Evolutionary conservation across 176 grass and related monocot species (phyloP), one percentile per base, ranked within the genome.

Genomic region (Zoysia japonica): DNA sequence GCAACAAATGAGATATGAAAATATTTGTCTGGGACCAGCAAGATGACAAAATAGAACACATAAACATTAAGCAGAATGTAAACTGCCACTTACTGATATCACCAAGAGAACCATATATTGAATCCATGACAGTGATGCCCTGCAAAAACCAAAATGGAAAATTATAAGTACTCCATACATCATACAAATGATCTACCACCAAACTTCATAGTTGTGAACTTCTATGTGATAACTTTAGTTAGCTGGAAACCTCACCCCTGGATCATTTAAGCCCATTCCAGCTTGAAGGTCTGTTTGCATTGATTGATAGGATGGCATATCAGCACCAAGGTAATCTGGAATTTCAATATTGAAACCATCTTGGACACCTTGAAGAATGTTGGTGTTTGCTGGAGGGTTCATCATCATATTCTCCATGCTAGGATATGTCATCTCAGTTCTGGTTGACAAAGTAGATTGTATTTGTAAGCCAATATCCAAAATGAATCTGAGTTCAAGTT

Each of bases 311-410:
- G 83, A 82, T 72, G 87, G 43, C 53, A 98, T 94, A 83, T 92
- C 90, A 75, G 88, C 57, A 78, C 90, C 90, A 69, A 99, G 88
- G 78, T 88, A 99, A 82, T 99, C 92, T 82, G 96, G 87, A 89
- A 99, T 83, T 6, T 65, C 87, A 55, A 99, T 69, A 89, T 49
- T 73, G 75, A 89, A 99, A 59, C 78, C 86, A 80, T 99, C 96
- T 76, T 91, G 96, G 56, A 94, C 89, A 61, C 70, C 81, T 68
- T 89, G 86, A 77, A 99, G 83, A 55, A 84, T 83, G 61, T 89
- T 85, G 3, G 87, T 83, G 86, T 84, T 86, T n/a, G 64, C 48
- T 7, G 67, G 37, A 53, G 88, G 83, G 44, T 87, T 76, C 75
- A 85, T 76, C 75, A 85, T 66, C 54, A 93, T 87, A 80, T 91